phyloP scores from a whole-genome alignment of 1,284 basidiomycete species.

The Microbotryomycetes sp. region DNA sequence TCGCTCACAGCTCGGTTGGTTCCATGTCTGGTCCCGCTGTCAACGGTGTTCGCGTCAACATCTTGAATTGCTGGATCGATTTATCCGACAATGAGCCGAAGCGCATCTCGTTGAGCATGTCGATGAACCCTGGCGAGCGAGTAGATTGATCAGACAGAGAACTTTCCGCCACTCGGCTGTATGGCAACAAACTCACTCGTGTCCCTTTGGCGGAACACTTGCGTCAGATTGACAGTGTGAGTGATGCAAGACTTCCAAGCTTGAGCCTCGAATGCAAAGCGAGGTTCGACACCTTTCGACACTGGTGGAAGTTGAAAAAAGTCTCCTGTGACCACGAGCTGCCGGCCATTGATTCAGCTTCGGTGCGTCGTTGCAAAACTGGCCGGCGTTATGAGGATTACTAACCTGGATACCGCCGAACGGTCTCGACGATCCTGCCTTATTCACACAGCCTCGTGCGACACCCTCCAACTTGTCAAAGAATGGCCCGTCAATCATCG shows the following conservation, averaged over 20 bases:
- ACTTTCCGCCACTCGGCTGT: no score
- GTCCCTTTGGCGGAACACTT: constrained; percentile 71
- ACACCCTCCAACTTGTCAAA: constrained; percentile 81
- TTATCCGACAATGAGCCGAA: constrained; percentile 59
- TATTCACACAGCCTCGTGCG: constrained; percentile 59
- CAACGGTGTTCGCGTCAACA: constrained; percentile 59
- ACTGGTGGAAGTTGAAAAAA: constrained; percentile 98
- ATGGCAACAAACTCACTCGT: constrained; percentile 35
- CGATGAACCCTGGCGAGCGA: constrained; percentile 59
- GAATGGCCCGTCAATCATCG: constrained; percentile 90
- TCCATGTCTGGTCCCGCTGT: constrained; percentile 50
- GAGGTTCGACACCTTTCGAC: constrained; percentile 44
- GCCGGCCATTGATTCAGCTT: constrained; percentile 39
- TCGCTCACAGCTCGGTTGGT: constrained; percentile 67
- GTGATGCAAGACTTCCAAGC: constrained; percentile 72
- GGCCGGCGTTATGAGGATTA: no score
- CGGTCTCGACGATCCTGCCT: constrained; percentile 47
- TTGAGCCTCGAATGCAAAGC: constrained; percentile 83
- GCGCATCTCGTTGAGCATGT: constrained; percentile 86
- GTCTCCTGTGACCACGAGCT: constrained; percentile 88
- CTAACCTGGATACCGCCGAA: constrained; percentile 93
- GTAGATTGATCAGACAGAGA: background rate
- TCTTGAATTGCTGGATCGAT: constrained; percentile 58
- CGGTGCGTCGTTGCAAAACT: background rate
- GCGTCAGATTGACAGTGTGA: constrained; percentile 74